Evolutionary conservation across 208 protist genomes (phyloP).

Genomic region (Vickermania ingenoplastis): DNA sequence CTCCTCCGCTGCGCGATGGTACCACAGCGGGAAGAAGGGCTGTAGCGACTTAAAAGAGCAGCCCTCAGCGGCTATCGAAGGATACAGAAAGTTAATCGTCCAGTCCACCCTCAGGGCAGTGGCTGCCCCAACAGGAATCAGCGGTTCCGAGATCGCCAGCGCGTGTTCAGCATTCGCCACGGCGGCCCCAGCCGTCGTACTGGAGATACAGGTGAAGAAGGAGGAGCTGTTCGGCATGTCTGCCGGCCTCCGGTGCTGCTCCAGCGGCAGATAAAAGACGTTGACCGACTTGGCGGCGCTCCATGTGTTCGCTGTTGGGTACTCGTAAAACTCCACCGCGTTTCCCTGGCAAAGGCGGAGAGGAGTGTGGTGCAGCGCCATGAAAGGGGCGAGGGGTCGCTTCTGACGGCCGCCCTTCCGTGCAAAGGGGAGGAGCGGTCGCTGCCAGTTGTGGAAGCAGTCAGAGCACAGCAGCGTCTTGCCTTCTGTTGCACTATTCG

Average conservation of each 20-base stretch:
- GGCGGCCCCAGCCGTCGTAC: conserved; percentile 14
- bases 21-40: conserved; percentile 63
- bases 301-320: conserved; percentile 31
- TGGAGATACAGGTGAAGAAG: not conserved
- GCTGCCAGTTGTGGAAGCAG: conserved; percentile 78
- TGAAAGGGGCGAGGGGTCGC: conserved; percentile 33
- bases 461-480: conserved; percentile 66
- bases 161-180: conserved; percentile 40
- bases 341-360: conserved; percentile 31
- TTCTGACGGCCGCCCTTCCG: conserved; percentile 10
- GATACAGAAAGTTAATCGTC: not conserved
- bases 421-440: conserved; percentile 65
- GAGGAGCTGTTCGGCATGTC: not conserved
- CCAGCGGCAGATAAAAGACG: not conserved
- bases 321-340: conserved; percentile 77
- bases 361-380: conserved; percentile 48
- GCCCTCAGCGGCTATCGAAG: conserved; percentile 47
- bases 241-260: not conserved
- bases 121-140: conserved; percentile 3
- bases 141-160: conserved; percentile 51
- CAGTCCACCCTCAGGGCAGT: not conserved
- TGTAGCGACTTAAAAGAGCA: conserved; percentile 69
- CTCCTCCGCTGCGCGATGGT: conserved; percentile 27
- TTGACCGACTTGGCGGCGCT: conserved; percentile 39
- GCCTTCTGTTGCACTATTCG: too few relatives aligned